A percentile compares a stretch with the other conserved stretches of the same genome.
These are phyloP conservation scores for Dimargaris verticillata DNA, from an alignment of 192 early-diverging fungal species.

Conservation along the genomic window DNA sequence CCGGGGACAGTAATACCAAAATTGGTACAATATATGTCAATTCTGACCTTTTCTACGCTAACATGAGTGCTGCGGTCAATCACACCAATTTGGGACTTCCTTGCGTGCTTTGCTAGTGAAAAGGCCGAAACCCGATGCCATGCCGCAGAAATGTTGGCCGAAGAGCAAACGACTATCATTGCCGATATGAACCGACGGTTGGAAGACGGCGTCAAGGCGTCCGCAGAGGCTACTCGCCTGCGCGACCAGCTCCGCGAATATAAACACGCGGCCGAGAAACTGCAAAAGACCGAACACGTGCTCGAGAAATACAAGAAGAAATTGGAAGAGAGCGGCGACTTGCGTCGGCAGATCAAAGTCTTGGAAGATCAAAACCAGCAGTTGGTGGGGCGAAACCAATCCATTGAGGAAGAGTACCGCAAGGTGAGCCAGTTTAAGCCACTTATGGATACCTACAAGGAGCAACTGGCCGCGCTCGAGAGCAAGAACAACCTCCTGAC, in stretches of 20 bases:
- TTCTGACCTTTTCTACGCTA: no score
- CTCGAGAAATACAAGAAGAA: conserved; percentile 96
- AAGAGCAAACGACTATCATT: conserved; percentile 40
- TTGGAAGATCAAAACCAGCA: conserved; percentile 62
- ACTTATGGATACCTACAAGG: conserved; percentile 75
- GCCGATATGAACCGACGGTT: conserved; percentile 47
- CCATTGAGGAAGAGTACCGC: conserved; percentile 76
- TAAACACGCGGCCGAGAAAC: conserved; percentile 72
- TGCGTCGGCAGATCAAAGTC: conserved; percentile 56
- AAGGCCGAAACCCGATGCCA: conserved; percentile 60
- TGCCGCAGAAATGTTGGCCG: conserved; percentile 44
- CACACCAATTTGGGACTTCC: no score
- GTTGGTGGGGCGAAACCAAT: conserved; percentile 47
- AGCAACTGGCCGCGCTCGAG: conserved; percentile 63
- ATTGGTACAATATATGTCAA: no score
- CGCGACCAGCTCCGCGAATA: conserved; percentile 88
- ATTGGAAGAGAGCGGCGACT: conserved; percentile 70
- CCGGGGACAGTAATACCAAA: no score
- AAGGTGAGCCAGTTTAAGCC: conserved; percentile 62
- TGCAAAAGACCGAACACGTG: conserved; percentile 83
- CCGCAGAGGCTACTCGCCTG: conserved; percentile 52
- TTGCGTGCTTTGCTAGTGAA: no score
- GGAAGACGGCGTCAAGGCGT: conserved; percentile 37
- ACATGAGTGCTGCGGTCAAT: no score
- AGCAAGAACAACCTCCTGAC: conserved; percentile 44